phyloP scores from a whole-genome alignment of 2,329 filamentous ascomycete species.

The Byssoonygena ceratinophila region DNA sequence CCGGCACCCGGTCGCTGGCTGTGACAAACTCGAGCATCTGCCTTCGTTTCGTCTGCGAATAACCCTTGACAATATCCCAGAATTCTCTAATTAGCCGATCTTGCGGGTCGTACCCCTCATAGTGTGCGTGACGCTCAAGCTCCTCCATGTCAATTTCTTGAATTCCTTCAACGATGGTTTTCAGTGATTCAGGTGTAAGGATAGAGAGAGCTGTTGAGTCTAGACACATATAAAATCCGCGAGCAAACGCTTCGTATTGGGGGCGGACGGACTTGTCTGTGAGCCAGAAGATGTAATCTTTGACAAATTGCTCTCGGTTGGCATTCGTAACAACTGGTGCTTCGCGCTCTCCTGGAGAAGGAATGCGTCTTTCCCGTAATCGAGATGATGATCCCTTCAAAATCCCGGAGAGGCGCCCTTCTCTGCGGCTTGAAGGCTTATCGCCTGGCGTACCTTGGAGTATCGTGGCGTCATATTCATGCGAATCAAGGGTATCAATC shows the following conservation, averaged over 20 bases:
- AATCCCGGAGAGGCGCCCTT: constrained; percentile 16
- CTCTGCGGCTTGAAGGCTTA: not conserved
- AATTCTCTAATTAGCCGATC: constrained; percentile 67
- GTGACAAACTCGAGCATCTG: constrained; percentile 88
- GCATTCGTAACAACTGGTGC: constrained; percentile 66
- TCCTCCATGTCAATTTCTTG: constrained; percentile 68
- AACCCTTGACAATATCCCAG: constrained; percentile 67
- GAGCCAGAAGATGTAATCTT: constrained; percentile 75
- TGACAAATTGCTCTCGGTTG: constrained; percentile 68
- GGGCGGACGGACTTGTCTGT: constrained; percentile 64
- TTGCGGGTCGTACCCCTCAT: constrained; percentile 62
- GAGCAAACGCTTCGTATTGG: constrained; percentile 69
- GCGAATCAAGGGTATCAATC: not conserved
- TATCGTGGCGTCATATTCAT: constrained; percentile 11
- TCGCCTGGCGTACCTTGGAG: constrained; percentile 10
- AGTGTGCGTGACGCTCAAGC: constrained; percentile 60
- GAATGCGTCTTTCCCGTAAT: constrained; percentile 22
- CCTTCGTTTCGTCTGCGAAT: constrained; percentile 54
- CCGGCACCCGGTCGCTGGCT: constrained; percentile 78
- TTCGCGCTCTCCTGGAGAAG: constrained; percentile 35
- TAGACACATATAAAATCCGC: constrained; percentile 68
- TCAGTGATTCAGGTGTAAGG: constrained; percentile 60
- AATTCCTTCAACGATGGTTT: constrained; percentile 70
- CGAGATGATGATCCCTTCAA: constrained; percentile 22
- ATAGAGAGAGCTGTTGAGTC: constrained; percentile 59